Base-by-base conservation (phyloP, 768 basidiomycete genomes). In the Tricholoma saponaceum region DNA sequence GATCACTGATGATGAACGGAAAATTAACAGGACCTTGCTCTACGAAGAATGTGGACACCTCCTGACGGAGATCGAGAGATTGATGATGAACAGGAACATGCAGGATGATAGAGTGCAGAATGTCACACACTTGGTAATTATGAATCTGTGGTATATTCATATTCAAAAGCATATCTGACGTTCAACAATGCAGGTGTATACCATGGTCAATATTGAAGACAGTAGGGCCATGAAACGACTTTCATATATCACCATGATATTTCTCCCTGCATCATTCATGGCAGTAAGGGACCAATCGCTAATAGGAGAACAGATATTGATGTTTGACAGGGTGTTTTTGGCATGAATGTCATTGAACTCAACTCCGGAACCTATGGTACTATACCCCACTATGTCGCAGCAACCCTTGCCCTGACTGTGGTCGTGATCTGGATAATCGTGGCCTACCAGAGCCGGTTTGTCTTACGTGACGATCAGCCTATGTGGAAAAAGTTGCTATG, bases 271-370 rank as follows among this genome's bases (percentile, higher is more conserved):
- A 2, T 77, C 77, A 14, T 81, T 86, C 50, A 69, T 73, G 32
- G 76, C 76, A 8, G 77, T 78, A 63, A 52, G 72, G 66, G n/a
- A n/a, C n/a, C n/a, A 18, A 28, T 55, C 57, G 22, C 18, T 20
- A 23, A 20, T 51, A 2, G 1, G 10, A 18, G 28, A 56, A 46
- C 22, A 13, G 8, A 23, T 32, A 32, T 13, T 26, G 32, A 51
- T 33, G 50, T 32, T 25, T 53, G 32, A 22, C 58, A 84, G 83
- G 69, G 73, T 14, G 70, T 78, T 4, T 85, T 83, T 53, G 79
- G 83, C 4, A 85, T 85, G 83, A 85, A 85, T 57, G 66, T 84
- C 41, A n/a, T 28, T 8, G 78, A 79, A 60, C 70, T 84, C 55
- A 76, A 74, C 53, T 65, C 32, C 0, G 18, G 64, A 16, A 66